Evolutionary conservation across 805 yeast genomes (phyloP).

Genomic region (Saccharomycopsis sp.): DNA sequence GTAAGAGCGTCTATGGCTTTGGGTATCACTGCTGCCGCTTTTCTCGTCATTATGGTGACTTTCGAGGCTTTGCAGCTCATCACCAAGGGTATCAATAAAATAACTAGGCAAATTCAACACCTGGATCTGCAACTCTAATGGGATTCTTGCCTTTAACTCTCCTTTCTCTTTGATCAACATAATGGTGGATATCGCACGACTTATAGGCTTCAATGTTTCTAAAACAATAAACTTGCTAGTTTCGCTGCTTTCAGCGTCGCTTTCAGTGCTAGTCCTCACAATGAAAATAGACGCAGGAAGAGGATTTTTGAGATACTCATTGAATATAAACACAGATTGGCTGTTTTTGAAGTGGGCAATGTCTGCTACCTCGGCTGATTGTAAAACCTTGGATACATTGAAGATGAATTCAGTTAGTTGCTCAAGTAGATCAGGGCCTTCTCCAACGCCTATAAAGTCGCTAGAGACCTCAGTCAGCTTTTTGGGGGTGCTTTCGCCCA

Average conservation of each 20-base stretch:
- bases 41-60: constrained; percentile 4
- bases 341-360: constrained; percentile 25
- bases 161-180: constrained; percentile 41
- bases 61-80: neutral
- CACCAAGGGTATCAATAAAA: constrained; percentile 14
- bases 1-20: constrained; percentile 27
- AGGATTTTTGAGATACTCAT: constrained; percentile 23
- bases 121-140: constrained; percentile 31
- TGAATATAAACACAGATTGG: constrained; percentile 17
- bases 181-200: constrained; percentile 25
- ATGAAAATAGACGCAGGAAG: constrained; percentile 26
- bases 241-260: neutral
- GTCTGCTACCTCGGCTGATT: constrained; percentile 26
- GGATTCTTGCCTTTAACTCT: constrained; percentile 20
- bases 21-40: constrained; percentile 5
- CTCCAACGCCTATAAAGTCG: neutral
- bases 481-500: neutral
- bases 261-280: constrained; percentile 11
- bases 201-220: constrained; percentile 13
- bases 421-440: neutral
- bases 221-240: constrained; percentile 15
- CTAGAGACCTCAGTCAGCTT: neutral
- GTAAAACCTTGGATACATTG: constrained; percentile 26
- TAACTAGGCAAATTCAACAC: constrained; percentile 31
- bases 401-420: constrained; percentile 26